Percentiles rank a stretch among this genome's conserved stretches.
Conservation (phyloP, 192 early-diverging fungal genomes). For the Dimargaris cristalligena region DNA sequence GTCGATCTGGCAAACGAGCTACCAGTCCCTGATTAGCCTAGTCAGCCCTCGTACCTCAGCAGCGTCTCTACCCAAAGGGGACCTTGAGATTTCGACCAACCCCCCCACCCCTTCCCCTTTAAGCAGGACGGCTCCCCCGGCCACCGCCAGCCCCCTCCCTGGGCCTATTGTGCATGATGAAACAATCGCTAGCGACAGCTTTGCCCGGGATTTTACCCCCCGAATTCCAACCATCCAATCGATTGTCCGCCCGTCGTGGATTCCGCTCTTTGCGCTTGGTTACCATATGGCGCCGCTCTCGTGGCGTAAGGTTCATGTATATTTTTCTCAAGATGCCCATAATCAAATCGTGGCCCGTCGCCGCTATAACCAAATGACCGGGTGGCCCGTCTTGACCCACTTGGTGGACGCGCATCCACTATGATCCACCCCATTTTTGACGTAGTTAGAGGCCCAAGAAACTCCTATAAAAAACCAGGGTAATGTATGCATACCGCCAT, state of each 20-base stretch:
- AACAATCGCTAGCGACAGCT: not conserved
- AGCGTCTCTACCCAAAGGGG: too few relatives aligned
- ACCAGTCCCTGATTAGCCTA: too few relatives aligned
- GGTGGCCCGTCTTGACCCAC: not conserved
- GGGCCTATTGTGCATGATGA: not conserved
- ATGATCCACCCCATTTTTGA: too few relatives aligned
- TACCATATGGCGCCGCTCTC: constrained; percentile 23
- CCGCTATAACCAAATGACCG: not conserved
- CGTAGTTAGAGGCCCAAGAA: too few relatives aligned
- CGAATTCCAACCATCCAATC: not conserved
- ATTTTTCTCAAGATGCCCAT: constrained; percentile 25
- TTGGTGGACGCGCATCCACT: not conserved
- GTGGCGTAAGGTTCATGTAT: constrained; percentile 29
- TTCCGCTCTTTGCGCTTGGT: constrained; percentile 15
- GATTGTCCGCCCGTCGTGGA: constrained; percentile 6
- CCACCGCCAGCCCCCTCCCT: not conserved
- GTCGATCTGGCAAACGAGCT: too few relatives aligned
- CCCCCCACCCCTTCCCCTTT: too few relatives aligned
- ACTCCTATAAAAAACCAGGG: too few relatives aligned
- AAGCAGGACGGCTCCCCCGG: not conserved
- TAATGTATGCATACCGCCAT: too few relatives aligned
- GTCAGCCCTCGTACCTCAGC: too few relatives aligned
- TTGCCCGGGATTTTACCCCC: not conserved
- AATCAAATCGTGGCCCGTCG: constrained; percentile 20
- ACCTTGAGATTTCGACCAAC: too few relatives aligned